Conservation (phyloP, 805 yeast species). For the Hanseniaspora pseudoguilliermondii region DNA sequence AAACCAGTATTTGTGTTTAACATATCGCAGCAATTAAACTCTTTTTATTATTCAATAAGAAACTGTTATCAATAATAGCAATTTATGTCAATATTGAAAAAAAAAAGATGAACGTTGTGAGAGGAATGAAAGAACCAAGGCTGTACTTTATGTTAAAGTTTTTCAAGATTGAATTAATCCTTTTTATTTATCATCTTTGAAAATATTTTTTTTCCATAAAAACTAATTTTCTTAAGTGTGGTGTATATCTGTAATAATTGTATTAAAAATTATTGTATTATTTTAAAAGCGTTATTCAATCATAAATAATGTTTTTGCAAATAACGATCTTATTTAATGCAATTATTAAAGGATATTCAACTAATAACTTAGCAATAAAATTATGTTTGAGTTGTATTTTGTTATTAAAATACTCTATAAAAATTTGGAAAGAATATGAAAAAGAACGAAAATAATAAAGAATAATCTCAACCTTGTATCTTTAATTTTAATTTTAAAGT, state of each 20-base stretch:
- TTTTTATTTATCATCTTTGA: background rate
- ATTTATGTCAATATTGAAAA: background rate
- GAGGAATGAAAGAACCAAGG: slow-evolving; percentile 34
- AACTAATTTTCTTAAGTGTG: background rate
- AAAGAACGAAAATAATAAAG: background rate
- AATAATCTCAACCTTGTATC: background rate
- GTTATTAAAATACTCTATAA: background rate
- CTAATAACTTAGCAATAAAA: background rate
- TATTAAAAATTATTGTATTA: background rate
- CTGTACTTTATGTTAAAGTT: slow-evolving; percentile 8
- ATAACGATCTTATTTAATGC: slow-evolving; percentile 2
- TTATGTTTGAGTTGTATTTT: background rate
- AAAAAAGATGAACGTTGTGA: slow-evolving; percentile 17
- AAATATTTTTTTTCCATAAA: background rate
- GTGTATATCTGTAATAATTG: background rate
- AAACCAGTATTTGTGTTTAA: background rate
- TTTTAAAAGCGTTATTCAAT: background rate
- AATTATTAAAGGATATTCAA: background rate
- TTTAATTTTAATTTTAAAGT: background rate
- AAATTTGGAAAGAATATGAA: background rate
- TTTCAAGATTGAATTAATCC: background rate
- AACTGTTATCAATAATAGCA: too few relatives aligned
- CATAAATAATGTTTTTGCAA: background rate
- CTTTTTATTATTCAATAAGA: background rate
- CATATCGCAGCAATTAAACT: background rate